A percentile compares a stretch with the other conserved stretches of the same genome.
phyloP scores from a whole-genome alignment of 352 stramenopile species.

The Aphanomyces invadans region DNA sequence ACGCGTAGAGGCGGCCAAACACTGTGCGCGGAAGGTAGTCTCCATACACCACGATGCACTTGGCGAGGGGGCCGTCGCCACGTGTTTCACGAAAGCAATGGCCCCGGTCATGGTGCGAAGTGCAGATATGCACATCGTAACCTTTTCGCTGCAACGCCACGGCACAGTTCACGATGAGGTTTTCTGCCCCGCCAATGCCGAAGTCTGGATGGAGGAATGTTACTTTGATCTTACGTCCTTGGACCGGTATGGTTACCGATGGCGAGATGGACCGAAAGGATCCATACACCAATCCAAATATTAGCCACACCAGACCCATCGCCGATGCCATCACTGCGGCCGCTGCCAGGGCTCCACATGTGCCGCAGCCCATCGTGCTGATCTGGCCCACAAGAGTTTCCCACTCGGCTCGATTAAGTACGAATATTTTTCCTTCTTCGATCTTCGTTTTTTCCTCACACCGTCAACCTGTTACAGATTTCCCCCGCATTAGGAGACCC shows the following conservation, averaged over 20 bases:
- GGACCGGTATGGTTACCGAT: neutral
- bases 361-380: too few species aligned
- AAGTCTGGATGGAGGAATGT: conserved; percentile 98
- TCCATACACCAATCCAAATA: conserved; percentile 10
- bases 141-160: conserved; percentile 79
- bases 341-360: neutral
- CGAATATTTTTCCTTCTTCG: too few species aligned
- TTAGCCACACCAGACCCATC: conserved; percentile 14
- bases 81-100: conserved; percentile 95
- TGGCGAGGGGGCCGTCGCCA: conserved; percentile 61
- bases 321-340: neutral
- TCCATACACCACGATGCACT: conserved; percentile 83
- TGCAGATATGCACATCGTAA: conserved; percentile 90
- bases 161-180: conserved; percentile 88
- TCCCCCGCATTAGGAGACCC: too few species aligned
- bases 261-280: conserved; percentile 16
- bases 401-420: too few species aligned
- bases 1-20: conserved; percentile 79
- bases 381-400: too few species aligned
- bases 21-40: conserved; percentile 92
- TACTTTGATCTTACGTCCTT: conserved; percentile 32
- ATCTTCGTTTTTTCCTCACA: too few species aligned
- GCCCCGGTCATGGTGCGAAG: conserved; percentile 89
- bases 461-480: too few species aligned
- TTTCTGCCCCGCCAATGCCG: conserved; percentile 95